A percentile compares a stretch with the other conserved stretches of the same genome.
Conservation (phyloP, 2,329 filamentous ascomycete species). For the Penicillium psychrosexuale region DNA sequence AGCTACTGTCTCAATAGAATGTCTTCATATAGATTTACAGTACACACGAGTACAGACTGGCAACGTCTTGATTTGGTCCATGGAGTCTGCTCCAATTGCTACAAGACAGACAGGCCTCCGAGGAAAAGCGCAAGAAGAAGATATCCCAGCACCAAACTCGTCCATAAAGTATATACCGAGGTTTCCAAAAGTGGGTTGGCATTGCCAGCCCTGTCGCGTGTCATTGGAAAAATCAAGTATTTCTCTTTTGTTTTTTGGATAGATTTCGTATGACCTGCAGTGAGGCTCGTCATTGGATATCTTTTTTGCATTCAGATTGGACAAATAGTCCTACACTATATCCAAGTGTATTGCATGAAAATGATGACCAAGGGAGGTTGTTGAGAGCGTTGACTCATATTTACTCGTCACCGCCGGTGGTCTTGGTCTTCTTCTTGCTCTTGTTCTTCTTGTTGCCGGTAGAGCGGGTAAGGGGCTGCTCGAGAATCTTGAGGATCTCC, state of each 20-base stretch:
- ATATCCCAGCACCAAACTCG: slow-evolving; percentile 1
- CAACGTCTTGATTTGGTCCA: slow-evolving; percentile 14
- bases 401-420: slow-evolving; percentile 43
- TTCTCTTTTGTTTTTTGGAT: slow-evolving; percentile 15
- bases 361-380: slow-evolving; percentile 16
- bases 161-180: slow-evolving; percentile 10
- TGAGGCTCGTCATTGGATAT: slow-evolving; percentile 24
- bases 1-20: neutral
- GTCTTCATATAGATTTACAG: neutral
- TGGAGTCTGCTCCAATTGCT: slow-evolving; percentile 9
- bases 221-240: slow-evolving; percentile 9
- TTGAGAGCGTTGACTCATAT: slow-evolving; percentile 35
- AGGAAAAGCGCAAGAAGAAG: slow-evolving; percentile 1
- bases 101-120: slow-evolving; percentile 9
- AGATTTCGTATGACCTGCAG: slow-evolving; percentile 16
- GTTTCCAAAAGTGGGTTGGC: slow-evolving; percentile 3
- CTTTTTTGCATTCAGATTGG: slow-evolving; percentile 21
- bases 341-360: slow-evolving; percentile 19
- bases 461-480: slow-evolving; percentile 70
- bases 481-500: slow-evolving; percentile 90
- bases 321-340: slow-evolving; percentile 13
- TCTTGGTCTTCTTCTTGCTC: slow-evolving; percentile 78
- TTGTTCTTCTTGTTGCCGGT: slow-evolving; percentile 73
- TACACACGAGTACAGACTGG: neutral
- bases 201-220: slow-evolving; percentile 5